A percentile compares a stretch with the other conserved stretches of the same genome.
Evolutionary conservation across 306 rosid species (phyloP).

Genomic region (Castanopsis chinensis): DNA sequence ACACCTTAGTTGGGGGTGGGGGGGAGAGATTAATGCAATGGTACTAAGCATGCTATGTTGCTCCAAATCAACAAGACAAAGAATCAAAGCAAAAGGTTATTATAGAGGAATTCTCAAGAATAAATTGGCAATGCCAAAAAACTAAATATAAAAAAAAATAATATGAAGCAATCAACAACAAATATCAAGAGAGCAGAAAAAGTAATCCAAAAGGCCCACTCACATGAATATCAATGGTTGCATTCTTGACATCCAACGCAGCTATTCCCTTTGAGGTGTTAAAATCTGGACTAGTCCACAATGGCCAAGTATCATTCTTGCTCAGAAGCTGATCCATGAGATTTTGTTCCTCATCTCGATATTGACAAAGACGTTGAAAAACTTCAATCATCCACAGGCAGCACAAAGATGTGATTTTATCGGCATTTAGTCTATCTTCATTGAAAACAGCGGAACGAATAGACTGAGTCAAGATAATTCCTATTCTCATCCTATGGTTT

Average conservation of each 20-base stretch:
- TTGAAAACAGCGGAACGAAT: slow-evolving; percentile 64
- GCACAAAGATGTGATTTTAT: slow-evolving; percentile 50
- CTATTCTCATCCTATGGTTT: slow-evolving; percentile 45
- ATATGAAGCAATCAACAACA: slow-evolving; percentile 9
- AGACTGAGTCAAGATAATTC: slow-evolving; percentile 51
- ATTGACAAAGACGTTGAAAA: slow-evolving; percentile 51
- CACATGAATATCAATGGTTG: slow-evolving; percentile 23
- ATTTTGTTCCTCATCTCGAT: slow-evolving; percentile 59
- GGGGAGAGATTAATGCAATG: neutral
- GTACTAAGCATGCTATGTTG: neutral
- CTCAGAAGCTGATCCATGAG: slow-evolving; percentile 62
- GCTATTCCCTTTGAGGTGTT: slow-evolving; percentile 40
- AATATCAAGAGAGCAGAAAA: slow-evolving; percentile 6
- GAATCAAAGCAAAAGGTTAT: neutral
- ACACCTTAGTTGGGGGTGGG: neutral
- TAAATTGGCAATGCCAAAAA: neutral
- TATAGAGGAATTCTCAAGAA: neutral
- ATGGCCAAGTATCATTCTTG: slow-evolving; percentile 71
- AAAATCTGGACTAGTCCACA: slow-evolving; percentile 51
- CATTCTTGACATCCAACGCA: slow-evolving; percentile 16
- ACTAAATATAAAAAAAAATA: neutral
- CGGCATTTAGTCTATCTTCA: slow-evolving; percentile 49
- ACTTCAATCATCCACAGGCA: slow-evolving; percentile 78
- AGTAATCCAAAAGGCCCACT: slow-evolving; percentile 21
- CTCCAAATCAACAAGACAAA: neutral